Evolutionary conservation across 805 yeast genomes (phyloP), one percentile per base, ranked within the genome.

Genomic region (Suhomyces pyralidae): DNA sequence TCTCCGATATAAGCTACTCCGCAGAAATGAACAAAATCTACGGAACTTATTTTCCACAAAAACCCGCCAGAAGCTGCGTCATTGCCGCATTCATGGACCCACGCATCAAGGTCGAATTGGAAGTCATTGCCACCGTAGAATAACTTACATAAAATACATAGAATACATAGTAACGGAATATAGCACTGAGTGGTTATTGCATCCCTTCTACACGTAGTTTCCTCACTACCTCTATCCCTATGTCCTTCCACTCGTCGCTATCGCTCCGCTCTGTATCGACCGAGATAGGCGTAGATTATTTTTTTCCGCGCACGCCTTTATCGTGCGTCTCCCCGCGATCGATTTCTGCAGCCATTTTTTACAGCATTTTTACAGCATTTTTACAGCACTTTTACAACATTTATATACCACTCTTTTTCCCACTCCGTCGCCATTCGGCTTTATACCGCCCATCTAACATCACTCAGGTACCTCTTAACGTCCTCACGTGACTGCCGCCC

Each of bases 61-160:
- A 71, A 56, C 86, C 86, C 17, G 82, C 82, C 7, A 74, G 86
- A 70, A 74, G 80, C 46, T 79, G 83, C 61, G 70, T 81, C 36
- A 69, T 79, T 49, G 83, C 78, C 32, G 75, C 68, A 7, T 81
- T 81, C 68, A 82, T 82, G 61, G 76, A 80, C 61, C 71, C 77
- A 9, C 59, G 67, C n/a, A 55, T 81, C 50, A 74, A 78, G 58
- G 79, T 82, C 46, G 86, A 82, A 61, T 61, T 81, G 51, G 85
- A 81, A 59, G 75, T 77, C 48, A 67, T 81, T 60, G 81, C 81
- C 32, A 59, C 70, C 34, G 45, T 61, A 25, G 66, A 69, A 32
- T 22, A 20, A 20, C 22, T 20, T 20, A 20, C 4, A 20, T 20
- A 20, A 20, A 20, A 20, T 22, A 22, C 25, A 22, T 22, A 22